These are phyloP conservation scores for Exsudoporus frostii DNA, from an alignment of 768 basidiomycete genomes.

Conservation along the genomic window DNA sequence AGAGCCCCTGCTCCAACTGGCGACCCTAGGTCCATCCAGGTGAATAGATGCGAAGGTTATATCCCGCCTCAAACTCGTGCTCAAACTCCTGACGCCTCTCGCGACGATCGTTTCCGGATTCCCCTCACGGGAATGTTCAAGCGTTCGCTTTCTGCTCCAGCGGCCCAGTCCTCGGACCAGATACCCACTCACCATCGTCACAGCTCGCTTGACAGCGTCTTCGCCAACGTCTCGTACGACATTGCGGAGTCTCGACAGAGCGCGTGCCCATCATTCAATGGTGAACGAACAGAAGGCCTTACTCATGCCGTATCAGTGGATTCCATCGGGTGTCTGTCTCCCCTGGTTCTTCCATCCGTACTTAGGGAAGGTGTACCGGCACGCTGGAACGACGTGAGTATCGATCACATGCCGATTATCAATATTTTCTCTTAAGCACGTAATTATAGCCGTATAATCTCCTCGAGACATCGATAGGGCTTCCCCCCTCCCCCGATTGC, in stretches of 20 bases:
- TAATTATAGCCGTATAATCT: conserved; percentile 34
- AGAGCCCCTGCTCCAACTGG: not conserved
- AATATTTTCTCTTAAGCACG: conserved; percentile 10
- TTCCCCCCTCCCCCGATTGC: conserved; percentile 24
- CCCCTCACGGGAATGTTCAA: conserved; percentile 65
- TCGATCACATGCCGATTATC: conserved; percentile 9
- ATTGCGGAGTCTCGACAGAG: conserved; percentile 20
- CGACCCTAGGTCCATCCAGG: not conserved
- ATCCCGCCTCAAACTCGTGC: conserved; percentile 20
- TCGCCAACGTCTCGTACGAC: conserved; percentile 31
- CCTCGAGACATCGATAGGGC: conserved; percentile 31
- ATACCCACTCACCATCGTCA: conserved; percentile 19
- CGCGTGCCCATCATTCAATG: conserved; percentile 8
- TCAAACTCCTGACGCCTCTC: conserved; percentile 26
- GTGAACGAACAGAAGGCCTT: conserved; percentile 24
- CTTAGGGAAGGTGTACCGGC: conserved; percentile 29
- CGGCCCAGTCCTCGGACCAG: conserved; percentile 21
- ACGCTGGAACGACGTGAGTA: conserved; percentile 35
- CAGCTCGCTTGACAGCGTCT: conserved; percentile 28
- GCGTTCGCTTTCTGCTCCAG: conserved; percentile 59
- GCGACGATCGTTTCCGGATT: conserved; percentile 37
- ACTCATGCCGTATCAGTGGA: conserved; percentile 21
- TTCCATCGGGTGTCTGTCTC: conserved; percentile 27
- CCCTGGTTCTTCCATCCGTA: conserved; percentile 30
- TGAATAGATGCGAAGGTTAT: conserved; percentile 1